phyloP scores from a whole-genome alignment of 768 basidiomycete genomes.

The Xanthoconium purpureum region DNA sequence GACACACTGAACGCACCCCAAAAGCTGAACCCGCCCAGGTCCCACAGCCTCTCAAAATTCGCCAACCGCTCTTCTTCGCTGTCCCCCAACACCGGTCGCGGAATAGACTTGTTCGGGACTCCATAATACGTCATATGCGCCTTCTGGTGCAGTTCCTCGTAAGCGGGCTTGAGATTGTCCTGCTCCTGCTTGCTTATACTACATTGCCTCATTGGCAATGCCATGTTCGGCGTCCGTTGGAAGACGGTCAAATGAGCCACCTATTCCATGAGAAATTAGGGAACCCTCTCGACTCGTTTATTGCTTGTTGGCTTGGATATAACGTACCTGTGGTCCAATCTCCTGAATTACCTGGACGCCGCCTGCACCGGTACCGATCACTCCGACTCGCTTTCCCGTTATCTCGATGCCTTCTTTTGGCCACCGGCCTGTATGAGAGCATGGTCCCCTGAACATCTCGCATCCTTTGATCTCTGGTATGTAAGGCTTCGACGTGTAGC shows the following conservation, averaged over 20 bases:
- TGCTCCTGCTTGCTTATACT: slow-evolving; percentile 1
- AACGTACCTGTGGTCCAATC: slow-evolving; percentile 11
- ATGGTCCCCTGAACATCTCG: slow-evolving; percentile 7
- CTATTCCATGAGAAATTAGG: background rate
- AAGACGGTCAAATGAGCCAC: slow-evolving; percentile 13
- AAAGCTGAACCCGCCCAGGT: slow-evolving; percentile 8
- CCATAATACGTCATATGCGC: background rate
- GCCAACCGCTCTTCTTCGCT: slow-evolving; percentile 8
- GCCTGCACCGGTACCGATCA: slow-evolving; percentile 16
- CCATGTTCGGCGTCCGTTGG: slow-evolving; percentile 15
- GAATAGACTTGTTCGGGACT: background rate
- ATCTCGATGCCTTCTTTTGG: slow-evolving; percentile 10
- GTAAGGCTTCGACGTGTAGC: slow-evolving; percentile 6
- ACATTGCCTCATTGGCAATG: slow-evolving; percentile 10
- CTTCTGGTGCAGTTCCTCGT: slow-evolving; percentile 7
- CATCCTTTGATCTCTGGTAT: slow-evolving; percentile 12
- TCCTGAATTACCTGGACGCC: slow-evolving; percentile 14
- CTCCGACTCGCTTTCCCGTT: slow-evolving; percentile 6
- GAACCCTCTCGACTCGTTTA: background rate
- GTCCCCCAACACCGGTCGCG: background rate
- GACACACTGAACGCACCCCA: background rate
- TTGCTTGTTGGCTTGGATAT: background rate
- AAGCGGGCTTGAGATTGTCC: slow-evolving; percentile 13
- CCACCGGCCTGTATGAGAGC: slow-evolving; percentile 10
- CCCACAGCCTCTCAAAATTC: slow-evolving; percentile 12